A percentile compares a stretch with the other conserved stretches of the same genome.
phyloP scores from a whole-genome alignment of 139 green algal genomes.

The Chlorella sp. region DNA sequence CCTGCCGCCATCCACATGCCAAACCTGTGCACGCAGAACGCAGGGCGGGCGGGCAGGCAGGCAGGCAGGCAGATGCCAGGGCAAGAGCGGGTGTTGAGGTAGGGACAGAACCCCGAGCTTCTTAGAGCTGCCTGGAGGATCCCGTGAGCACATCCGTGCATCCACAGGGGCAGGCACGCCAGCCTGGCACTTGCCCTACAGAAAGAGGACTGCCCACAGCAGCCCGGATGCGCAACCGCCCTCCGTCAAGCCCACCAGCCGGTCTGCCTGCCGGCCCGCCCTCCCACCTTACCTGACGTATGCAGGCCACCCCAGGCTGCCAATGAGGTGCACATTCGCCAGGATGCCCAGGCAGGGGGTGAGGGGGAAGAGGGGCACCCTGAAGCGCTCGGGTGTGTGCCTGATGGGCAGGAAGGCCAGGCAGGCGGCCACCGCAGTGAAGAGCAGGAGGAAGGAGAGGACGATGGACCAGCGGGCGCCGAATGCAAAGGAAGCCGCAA shows the following conservation, averaged over 20 bases:
- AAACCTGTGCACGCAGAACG: constrained; percentile 52
- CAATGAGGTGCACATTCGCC: constrained; percentile 77
- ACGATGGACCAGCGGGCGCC: constrained; percentile 20
- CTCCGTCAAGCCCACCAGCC: no score
- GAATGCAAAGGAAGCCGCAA: constrained; percentile 44
- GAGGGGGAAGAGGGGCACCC: constrained; percentile 69
- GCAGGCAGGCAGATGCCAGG: no score
- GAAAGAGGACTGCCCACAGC: no score
- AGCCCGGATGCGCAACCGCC: no score
- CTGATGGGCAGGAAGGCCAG: constrained; percentile 53
- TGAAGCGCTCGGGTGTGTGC: constrained; percentile 60
- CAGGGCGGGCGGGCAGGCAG: no score
- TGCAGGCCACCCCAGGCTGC: constrained; percentile 74
- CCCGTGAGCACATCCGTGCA: no score
- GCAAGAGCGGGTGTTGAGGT: no score
- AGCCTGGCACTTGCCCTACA: no score
- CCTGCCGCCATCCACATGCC: constrained; percentile 71
- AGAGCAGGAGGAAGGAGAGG: constrained; percentile 31
- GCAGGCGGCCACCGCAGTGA: constrained; percentile 27
- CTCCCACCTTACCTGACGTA: constrained; percentile 56
- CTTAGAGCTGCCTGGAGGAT: no score
- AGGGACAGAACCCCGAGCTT: no score
- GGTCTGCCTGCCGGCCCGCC: no score
- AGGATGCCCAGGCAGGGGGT: constrained; percentile 74
- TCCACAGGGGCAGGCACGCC: no score